Conservation (phyloP, 169 alveolate genomes). For the Plasmodium gonderi region DNA sequence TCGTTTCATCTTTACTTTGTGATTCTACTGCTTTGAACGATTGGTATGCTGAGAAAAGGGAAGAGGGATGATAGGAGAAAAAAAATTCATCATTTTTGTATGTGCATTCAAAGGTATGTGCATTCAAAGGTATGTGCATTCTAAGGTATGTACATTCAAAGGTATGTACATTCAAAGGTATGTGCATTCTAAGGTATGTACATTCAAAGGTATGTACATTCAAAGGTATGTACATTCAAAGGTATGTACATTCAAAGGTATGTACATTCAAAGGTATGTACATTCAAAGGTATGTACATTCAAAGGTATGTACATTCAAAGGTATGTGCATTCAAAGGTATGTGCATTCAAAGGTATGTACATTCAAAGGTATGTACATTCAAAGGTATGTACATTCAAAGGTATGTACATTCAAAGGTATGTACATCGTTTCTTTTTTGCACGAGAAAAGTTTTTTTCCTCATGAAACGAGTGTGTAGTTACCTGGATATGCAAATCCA, state of each 20-base stretch:
- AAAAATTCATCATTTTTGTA: background rate
- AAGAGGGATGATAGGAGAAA: background rate
- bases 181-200: background rate
- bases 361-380: too few species aligned
- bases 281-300: background rate
- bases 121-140: too few species aligned
- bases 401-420: too few species aligned
- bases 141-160: too few species aligned
- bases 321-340: background rate
- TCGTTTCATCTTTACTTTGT: constrained; percentile 87
- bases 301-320: background rate
- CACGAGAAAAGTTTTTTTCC: too few species aligned
- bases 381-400: too few species aligned
- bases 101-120: background rate
- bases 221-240: background rate
- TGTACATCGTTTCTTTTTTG: background rate
- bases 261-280: background rate
- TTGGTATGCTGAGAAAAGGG: constrained; percentile 85
- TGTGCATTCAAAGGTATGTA: too few species aligned
- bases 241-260: background rate
- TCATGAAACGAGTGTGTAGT: background rate
- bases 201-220: background rate
- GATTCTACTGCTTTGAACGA: constrained; percentile 90
- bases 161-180: too few species aligned
- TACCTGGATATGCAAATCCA: constrained; percentile 80